Evolutionary conservation across 1,284 basidiomycete genomes (phyloP).

Genomic region (Ustilago curta): DNA sequence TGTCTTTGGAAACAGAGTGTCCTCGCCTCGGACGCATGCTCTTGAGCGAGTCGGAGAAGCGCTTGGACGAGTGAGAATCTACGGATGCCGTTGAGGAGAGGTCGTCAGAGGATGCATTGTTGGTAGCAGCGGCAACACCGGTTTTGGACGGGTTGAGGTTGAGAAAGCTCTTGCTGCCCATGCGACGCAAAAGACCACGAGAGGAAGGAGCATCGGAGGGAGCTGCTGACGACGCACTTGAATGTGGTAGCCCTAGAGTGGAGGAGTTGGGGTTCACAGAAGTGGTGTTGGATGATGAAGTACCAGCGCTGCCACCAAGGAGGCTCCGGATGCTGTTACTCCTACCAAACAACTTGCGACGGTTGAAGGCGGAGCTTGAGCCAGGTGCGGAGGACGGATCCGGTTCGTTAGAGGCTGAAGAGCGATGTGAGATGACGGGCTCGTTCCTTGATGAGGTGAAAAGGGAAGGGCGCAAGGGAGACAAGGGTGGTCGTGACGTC

Average conservation of each 20-base stretch:
- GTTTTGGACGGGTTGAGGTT: slow-evolving; percentile 33
- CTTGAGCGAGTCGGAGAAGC: slow-evolving; percentile 45
- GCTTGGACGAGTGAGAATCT: slow-evolving; percentile 33
- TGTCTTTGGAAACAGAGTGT: slow-evolving; percentile 27
- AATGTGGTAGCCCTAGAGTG: background rate
- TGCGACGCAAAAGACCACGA: slow-evolving; percentile 41
- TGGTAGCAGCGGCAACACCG: background rate
- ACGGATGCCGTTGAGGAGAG: slow-evolving; percentile 19
- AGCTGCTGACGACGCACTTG: background rate
- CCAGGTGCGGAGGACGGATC: slow-evolving; percentile 2
- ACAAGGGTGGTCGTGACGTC: background rate
- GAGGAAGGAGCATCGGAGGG: slow-evolving; percentile 8
- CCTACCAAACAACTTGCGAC: slow-evolving; percentile 48
- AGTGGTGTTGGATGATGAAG: slow-evolving; percentile 2
- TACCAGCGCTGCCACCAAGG: slow-evolving; percentile 16
- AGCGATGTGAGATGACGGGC: background rate
- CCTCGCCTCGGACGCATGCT: slow-evolving; percentile 24
- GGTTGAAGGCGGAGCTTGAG: slow-evolving; percentile 25
- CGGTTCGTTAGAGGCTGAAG: background rate
- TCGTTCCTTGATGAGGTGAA: background rate
- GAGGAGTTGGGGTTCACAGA: slow-evolving; percentile 2
- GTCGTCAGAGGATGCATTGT: slow-evolving; percentile 30
- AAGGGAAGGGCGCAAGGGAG: slow-evolving; percentile 2
- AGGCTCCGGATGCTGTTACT: slow-evolving; percentile 47
- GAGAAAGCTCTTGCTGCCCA: slow-evolving; percentile 50